Evolutionary conservation across 345 rosid species (phyloP).

Genomic region (Gossypium mustelinum): DNA sequence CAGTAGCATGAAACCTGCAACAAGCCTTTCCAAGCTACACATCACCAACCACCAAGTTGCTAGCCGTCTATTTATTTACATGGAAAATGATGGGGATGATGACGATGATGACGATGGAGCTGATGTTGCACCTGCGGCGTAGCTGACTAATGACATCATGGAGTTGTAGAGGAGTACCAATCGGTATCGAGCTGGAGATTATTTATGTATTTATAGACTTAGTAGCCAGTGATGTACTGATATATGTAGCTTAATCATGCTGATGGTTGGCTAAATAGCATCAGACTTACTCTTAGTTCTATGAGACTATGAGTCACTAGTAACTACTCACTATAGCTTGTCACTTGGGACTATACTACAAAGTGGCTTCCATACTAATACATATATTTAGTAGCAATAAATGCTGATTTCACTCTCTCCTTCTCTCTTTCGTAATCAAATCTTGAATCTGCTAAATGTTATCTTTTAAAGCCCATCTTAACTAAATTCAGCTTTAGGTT

Average conservation of each 20-base stretch:
- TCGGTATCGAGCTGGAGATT: background rate
- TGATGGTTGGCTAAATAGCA: background rate
- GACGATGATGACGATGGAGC: conserved; percentile 10
- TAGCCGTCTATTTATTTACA: background rate
- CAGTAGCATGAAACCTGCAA: background rate
- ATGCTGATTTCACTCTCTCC: background rate
- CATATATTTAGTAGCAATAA: background rate
- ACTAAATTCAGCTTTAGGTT: background rate
- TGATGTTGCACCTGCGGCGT: conserved; percentile 15
- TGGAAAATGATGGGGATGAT: background rate
- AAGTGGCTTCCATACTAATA: background rate
- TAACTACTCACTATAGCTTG: background rate
- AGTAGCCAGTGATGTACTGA: background rate
- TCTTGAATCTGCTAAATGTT: background rate
- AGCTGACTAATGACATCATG: background rate
- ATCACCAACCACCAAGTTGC: background rate
- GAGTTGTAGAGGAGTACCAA: background rate
- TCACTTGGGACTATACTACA: background rate
- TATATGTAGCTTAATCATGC: background rate
- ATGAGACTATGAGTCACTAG: background rate
- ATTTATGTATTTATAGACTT: background rate
- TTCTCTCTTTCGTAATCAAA: background rate
- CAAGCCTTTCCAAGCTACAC: background rate
- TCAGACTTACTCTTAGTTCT: background rate
- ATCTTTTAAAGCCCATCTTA: background rate